Evolutionary conservation across 139 green algal species (phyloP).

Genomic region (Picochlorum sp.): DNA sequence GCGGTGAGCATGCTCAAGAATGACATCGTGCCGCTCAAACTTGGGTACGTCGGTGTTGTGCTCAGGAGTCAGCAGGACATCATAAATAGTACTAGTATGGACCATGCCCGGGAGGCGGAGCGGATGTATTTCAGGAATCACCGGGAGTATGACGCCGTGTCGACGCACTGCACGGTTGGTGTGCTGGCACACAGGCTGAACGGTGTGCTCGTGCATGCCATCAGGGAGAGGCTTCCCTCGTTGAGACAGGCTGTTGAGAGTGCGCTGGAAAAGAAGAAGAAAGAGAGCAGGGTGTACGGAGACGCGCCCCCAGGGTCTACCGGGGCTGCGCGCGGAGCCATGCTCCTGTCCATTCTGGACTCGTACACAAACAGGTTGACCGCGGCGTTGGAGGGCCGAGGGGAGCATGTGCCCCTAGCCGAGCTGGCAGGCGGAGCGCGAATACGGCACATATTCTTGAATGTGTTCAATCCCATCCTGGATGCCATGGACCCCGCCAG

Average conservation of each 20-base stretch:
- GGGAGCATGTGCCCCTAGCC: slow-evolving; percentile 55
- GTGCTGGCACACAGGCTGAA: slow-evolving; percentile 73
- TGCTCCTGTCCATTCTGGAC: slow-evolving; percentile 79
- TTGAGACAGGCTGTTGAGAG: slow-evolving; percentile 36
- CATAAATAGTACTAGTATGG: slow-evolving; percentile 23
- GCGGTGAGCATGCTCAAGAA: slow-evolving; percentile 70
- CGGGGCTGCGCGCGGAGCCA: slow-evolving; percentile 31
- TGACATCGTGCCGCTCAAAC: slow-evolving; percentile 76
- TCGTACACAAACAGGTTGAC: slow-evolving; percentile 67
- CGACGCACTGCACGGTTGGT: slow-evolving; percentile 44
- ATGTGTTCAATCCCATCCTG: slow-evolving; percentile 63
- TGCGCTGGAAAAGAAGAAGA: slow-evolving; percentile 21
- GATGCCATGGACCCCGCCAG: slow-evolving; percentile 38
- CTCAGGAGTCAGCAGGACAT: slow-evolving; percentile 74
- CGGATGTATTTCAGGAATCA: slow-evolving; percentile 54
- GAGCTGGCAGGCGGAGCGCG: slow-evolving; percentile 80
- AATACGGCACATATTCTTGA: slow-evolving; percentile 73
- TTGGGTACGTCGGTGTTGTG: slow-evolving; percentile 89
- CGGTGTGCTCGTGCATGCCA: slow-evolving; percentile 81
- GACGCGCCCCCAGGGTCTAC: slow-evolving; percentile 33
- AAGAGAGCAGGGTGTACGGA: slow-evolving; percentile 47
- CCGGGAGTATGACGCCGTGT: slow-evolving; percentile 55
- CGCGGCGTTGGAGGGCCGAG: slow-evolving; percentile 76
- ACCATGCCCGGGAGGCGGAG: slow-evolving; percentile 34
- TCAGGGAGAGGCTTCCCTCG: slow-evolving; percentile 43